Base-by-base conservation (phyloP, 148 eudicot species). In the Amaranthus hypochondriacus region DNA sequence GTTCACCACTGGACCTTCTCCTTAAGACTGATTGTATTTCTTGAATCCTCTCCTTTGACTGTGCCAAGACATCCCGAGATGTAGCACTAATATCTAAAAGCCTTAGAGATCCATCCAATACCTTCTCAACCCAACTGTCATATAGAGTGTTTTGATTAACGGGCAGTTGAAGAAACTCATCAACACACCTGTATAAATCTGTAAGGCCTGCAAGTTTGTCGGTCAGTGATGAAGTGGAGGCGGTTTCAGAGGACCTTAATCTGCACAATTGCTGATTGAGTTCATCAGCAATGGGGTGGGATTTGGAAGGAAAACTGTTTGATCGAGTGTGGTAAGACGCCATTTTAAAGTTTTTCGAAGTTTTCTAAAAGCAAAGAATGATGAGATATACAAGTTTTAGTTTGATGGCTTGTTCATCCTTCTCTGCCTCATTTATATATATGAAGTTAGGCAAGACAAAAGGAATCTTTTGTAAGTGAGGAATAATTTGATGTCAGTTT, bases 31-130 rank as follows among this genome's bases (percentile, higher is more conserved):
- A 85, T 53, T 83, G 81, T 14, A 83, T 78, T 21, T 72, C 53
- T 62, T 83, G 80, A 3, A 78, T 51, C 2, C 43, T 63, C 47
- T 83, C 74, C 49, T 72, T 81, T 7, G 78, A 74, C 47, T 76
- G 72, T 21, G 62, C 58, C 52, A 75, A 54, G 11, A 72, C 69
- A 69, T 86, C 83, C 75, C 73, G 79, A 1, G 79, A 50, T 1
- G 75, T 57, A 13, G 72, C 56, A 54, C 86, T 81, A 5, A 66
- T n/a, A 63, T 87, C 87, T 8, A 87, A 61, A 5, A 87, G 71
- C 57, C 48, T 65, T n/a, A 80, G 47, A 64, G 81, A 80, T 18
- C 84, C 81, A 54, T 82, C 85, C 56, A 84, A 76, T 8, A 75
- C 9, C 18, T 46, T 65, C 58, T 76, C 75, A 7, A 18, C 59